Conservation (phyloP, 805 yeast species). For the Pichia thaimueangensis region DNA sequence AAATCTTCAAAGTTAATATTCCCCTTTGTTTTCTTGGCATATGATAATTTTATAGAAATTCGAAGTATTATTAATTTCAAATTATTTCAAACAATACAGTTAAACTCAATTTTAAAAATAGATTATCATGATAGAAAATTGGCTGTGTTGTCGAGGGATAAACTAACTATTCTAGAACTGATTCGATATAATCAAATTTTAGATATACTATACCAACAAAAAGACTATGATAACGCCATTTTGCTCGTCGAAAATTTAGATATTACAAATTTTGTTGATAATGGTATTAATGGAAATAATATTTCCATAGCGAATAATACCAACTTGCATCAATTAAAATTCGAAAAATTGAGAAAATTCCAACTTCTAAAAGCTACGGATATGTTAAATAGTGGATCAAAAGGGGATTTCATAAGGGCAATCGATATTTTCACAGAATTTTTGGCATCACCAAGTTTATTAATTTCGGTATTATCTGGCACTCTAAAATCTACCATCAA, state of each 20-base stretch:
- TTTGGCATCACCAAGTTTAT: conserved; percentile 53
- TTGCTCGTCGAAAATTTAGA: conserved; percentile 32
- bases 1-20: conserved; percentile 28
- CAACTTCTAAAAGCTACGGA: conserved; percentile 35
- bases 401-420: conserved; percentile 30
- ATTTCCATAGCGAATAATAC: not conserved
- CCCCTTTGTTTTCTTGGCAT: conserved; percentile 34
- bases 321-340: conserved; percentile 26
- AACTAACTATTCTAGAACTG: conserved; percentile 22
- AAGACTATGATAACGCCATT: conserved; percentile 39
- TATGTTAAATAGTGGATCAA: conserved; percentile 16
- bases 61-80: conserved; percentile 33
- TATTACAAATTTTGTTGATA: conserved; percentile 19
- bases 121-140: conserved; percentile 13
- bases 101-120: not conserved
- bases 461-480: conserved; percentile 42
- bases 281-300: not conserved
- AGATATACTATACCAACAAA: conserved; percentile 23
- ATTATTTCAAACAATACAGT: conserved; percentile 27
- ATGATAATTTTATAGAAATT: conserved; percentile 31
- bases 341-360: conserved; percentile 36
- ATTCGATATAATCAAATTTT: conserved; percentile 27
- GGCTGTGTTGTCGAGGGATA: conserved; percentile 25
- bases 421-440: conserved; percentile 43
- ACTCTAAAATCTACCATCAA: conserved; percentile 10